Base-by-base conservation (phyloP, 148 eudicot species). In the Rhododendron ferrugineum region DNA sequence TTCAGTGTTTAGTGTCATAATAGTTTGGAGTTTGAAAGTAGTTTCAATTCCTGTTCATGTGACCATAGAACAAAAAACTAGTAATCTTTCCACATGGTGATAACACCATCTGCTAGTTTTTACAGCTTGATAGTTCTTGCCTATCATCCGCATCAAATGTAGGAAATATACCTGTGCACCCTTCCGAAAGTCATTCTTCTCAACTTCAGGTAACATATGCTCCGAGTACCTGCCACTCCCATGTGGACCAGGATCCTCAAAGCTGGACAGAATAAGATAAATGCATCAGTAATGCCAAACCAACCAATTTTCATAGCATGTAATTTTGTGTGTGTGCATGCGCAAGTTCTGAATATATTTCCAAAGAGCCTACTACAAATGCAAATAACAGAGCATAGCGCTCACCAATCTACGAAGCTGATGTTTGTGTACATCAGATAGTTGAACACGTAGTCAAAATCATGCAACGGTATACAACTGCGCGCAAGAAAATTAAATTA, bases 191-290 rank as follows among this genome's bases (percentile, higher is more conserved):
- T 94, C 93, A 83, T 84, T 89, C 83, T 90, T 91, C 83, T 93
- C 95, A 60, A 97, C 94, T 92, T 94, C 97, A 77, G 98, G 99
- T 81, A 95, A 85, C 99, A 97, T 97, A 86, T 90, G 92, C 47
- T 93, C 91, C 28, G 94, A 92, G 88, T 93, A 97, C 90, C 99
- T 92, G 81, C 93, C 98, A 88, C 88, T 97, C 80, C 99, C 99
- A 92, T 92, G 96, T 82, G 98, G 98, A 83, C 99, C 99, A 84
- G 99, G 99, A 92, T 97, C 99, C 85, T 88, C 90, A 87, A 97
- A 97, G 88, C 99, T 95, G 94, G 84, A 85, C 30, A 16, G 49
- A 83, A 88, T 30, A 87, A 88, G 50, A 83, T 73, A 62, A 77
- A 56, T 50, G 82, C 49, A 77, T 46, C 11, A 80, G 85, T 72